Evolutionary conservation across 139 green algal genomes (phyloP).

Genomic region (Chlamydomonas incerta): DNA sequence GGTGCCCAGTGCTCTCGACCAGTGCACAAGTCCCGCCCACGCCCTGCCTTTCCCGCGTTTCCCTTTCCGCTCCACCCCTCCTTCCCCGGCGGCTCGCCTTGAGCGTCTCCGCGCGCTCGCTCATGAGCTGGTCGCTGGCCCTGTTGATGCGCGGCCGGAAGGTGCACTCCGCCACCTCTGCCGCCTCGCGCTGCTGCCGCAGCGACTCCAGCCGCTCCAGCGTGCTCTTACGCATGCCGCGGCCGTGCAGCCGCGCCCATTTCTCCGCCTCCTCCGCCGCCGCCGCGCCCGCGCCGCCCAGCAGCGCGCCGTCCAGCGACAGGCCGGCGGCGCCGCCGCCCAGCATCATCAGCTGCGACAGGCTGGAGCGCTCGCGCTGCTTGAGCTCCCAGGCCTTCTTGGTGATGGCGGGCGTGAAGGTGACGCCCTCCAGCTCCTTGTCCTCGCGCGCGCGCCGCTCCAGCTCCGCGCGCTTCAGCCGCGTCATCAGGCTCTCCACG

Average conservation of each 20-base stretch:
- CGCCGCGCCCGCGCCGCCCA: slow-evolving; percentile 26
- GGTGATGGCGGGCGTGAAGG: slow-evolving; percentile 64
- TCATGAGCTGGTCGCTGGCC: slow-evolving; percentile 69
- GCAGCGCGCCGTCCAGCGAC: slow-evolving; percentile 12
- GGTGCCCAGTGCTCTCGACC: too few relatives aligned
- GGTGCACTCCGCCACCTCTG: slow-evolving; percentile 69
- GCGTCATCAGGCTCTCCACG: slow-evolving; percentile 54
- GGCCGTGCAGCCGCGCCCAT: slow-evolving; percentile 31
- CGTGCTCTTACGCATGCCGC: slow-evolving; percentile 29
- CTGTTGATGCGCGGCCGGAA: slow-evolving; percentile 80
- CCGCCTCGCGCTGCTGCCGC: slow-evolving; percentile 2
- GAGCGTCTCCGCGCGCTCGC: slow-evolving; percentile 71
- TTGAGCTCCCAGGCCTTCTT: slow-evolving; percentile 47
- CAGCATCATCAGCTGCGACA: not conserved
- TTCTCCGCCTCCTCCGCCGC: slow-evolving; percentile 41
- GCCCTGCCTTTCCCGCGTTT: not conserved
- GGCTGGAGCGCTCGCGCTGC: slow-evolving; percentile 56
- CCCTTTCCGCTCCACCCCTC: too few relatives aligned
- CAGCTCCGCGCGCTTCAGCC: slow-evolving; percentile 47
- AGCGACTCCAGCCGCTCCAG: slow-evolving; percentile 36
- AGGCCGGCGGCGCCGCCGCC: not conserved
- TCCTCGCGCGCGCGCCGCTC: slow-evolving; percentile 48
- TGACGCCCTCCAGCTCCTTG: slow-evolving; percentile 61
- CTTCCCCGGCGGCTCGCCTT: slow-evolving; percentile 24
- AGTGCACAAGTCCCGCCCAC: too few relatives aligned